Base-by-base conservation (phyloP, 2,329 filamentous ascomycete species). In the Pseudocercospora crystallina region DNA sequence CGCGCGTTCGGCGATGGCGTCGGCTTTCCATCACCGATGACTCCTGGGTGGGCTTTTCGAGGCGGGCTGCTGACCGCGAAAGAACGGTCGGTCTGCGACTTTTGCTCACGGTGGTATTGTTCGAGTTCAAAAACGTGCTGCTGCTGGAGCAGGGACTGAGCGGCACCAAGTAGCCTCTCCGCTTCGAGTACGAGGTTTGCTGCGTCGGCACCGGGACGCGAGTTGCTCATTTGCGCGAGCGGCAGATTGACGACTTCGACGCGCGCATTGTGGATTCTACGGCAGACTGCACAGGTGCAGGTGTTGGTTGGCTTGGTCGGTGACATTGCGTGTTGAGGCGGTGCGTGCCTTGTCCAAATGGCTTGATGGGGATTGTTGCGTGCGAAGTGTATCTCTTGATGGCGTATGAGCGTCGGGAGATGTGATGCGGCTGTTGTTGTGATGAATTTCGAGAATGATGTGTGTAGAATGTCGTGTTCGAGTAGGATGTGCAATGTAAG, bases 231-330 rank as follows among this genome's bases (percentile, higher is more conserved):
- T 36, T 34, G 39, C 13, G 43, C 9, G 5, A 45, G 15, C n/a
- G 42, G 48, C 9, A 51, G 34, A 13, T 29, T n/a, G n/a, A 32
- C 37, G 26, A 51, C 42, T 15, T 32, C 14, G 30, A 44, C 11
- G 30, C 48, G 48, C 29, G 48, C 43, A 30, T 44, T 31, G 17
- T 46, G 48, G 8, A 51, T 30, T 14, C 48, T 51, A 37, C 42
- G 42, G 46, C 48, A 51, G 17, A 37, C 31, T 43, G 42, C 42
- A 36, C 48, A 51, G 20, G 34, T 45, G 36, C 48, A 51, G 26
- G 12, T 34, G 42, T 11, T 29, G 42, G n/a, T 36, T 37, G 36
- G 37, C 32, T 37, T 46, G 48, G 32, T 36, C 8, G 43, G 43
- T 5, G 43, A 45, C 43, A 45, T 26, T 26, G 20, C 20, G 20